Evolutionary conservation across 768 basidiomycete genomes (phyloP), one percentile per base, ranked within the genome.

Genomic region (Pulveroboletus sp.): DNA sequence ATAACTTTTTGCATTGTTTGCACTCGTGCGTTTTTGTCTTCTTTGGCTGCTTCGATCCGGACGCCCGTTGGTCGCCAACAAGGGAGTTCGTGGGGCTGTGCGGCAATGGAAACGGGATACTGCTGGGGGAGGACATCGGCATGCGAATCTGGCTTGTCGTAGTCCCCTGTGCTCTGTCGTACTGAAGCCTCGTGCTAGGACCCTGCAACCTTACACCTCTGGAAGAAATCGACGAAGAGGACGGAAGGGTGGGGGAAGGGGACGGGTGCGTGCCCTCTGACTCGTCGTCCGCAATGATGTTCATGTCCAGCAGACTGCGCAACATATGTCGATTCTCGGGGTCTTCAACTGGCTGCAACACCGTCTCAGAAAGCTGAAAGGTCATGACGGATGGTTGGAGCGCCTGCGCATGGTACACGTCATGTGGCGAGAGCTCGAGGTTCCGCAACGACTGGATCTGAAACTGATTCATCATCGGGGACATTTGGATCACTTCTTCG

Each of bases 21-120:
- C 77, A 78, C 57, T 71, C 66, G 57, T 78, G 77, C 76, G 77
- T 77, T 57, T 79, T 78, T 3, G 72, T 69, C 46, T 69, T 77
- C 60, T 76, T 66, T 10, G 50, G 47, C 8, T 48, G 57, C 38
- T 50, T 66, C 1, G 17, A 7, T 10, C 58, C 42, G 46, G 54
- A 1, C 0, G 47, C 9, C 10, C 47, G 52, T 39, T 53, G 61
- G 35, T 64, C 47, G 11, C 53, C 32, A 42, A 35, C 5, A 21
- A 40, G 37, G 38, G 43, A 9, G 26, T 46, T 45, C 6, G 36
- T 11, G 8, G 55, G 44, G 51, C 28, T 56, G 41, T 51, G 41
- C 28, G 48, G 26, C 14, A 54, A 53, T 47, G 51, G 54, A 40
- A 53, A 49, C 4, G 54, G 47, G 32, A 49, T 9, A 6, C 6